These are phyloP conservation scores for Pseudogymnoascus sp. DNA, from an alignment of 2,329 filamentous ascomycete species.

Conservation along the genomic window DNA sequence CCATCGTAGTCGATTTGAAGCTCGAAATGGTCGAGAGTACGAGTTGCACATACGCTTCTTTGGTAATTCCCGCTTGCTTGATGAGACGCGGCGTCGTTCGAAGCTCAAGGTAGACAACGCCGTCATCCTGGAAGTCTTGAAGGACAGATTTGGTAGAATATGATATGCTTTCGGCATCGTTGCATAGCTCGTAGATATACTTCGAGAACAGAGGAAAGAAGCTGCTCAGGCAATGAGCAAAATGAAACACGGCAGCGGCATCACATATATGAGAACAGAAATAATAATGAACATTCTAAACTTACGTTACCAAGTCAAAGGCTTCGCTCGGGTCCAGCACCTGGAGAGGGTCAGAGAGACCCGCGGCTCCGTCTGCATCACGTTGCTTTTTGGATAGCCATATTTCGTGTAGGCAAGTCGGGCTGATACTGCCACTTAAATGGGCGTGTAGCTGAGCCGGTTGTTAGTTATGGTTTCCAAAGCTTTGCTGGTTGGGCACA, in stretches of 20 bases:
- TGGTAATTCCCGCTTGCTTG: conserved; percentile 40
- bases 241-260: conserved; percentile 11
- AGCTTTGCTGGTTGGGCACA: not conserved
- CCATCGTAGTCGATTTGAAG: conserved; percentile 43
- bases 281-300: conserved; percentile 1
- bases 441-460: conserved; percentile 65
- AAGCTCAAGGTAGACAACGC: conserved; percentile 71
- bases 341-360: conserved; percentile 58
- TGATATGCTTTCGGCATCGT: conserved; percentile 50
- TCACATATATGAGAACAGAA: not conserved
- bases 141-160: conserved; percentile 61
- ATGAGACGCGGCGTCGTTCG: conserved; percentile 70
- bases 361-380: conserved; percentile 38
- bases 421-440: conserved; percentile 70
- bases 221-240: conserved; percentile 33
- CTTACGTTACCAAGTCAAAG: conserved; percentile 60
- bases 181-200: conserved; percentile 72
- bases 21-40: conserved; percentile 57
- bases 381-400: conserved; percentile 54
- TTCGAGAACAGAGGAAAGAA: conserved; percentile 74
- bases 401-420: conserved; percentile 64
- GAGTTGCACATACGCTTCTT: conserved; percentile 53
- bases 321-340: conserved; percentile 66
- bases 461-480: conserved; percentile 17
- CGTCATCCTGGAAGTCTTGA: conserved; percentile 59